Percentiles rank a stretch among this genome's conserved stretches.
Conservation (phyloP, 2,329 filamentous ascomycete species). For the Neonectria neomacrospora region DNA sequence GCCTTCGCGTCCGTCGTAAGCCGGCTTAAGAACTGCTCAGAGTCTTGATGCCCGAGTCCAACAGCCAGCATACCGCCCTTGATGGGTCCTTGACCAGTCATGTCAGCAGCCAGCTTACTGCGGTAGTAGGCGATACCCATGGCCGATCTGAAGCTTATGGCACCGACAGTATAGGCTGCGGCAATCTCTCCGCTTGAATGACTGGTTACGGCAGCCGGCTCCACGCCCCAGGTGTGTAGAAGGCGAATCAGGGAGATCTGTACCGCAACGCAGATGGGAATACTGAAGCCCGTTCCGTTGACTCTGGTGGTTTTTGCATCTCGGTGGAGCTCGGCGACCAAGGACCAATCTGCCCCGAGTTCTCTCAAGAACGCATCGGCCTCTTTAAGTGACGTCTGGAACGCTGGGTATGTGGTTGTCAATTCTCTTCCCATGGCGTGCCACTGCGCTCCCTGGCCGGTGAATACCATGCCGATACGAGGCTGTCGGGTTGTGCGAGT, state of each 20-base stretch:
- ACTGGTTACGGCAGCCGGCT: conserved; percentile 52
- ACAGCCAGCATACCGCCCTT: conserved; percentile 42
- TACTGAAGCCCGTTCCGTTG: conserved; percentile 32
- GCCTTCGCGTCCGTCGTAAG: conserved; percentile 11
- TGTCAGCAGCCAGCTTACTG: conserved; percentile 42
- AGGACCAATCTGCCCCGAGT: conserved; percentile 44
- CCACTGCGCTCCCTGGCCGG: conserved; percentile 52
- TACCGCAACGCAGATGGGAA: conserved; percentile 55
- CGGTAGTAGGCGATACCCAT: conserved; percentile 61
- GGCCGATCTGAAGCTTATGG: conserved; percentile 54
- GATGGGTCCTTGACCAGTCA: conserved; percentile 51
- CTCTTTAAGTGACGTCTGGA: background rate
- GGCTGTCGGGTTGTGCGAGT: background rate
- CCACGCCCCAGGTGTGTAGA: conserved; percentile 53
- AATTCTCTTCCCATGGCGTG: conserved; percentile 45
- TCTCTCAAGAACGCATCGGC: conserved; percentile 36
- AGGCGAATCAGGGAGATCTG: conserved; percentile 58
- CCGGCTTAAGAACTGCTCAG: background rate
- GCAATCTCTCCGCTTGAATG: conserved; percentile 60
- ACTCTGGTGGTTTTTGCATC: background rate
- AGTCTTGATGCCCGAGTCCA: conserved; percentile 17
- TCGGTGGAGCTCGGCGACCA: background rate
- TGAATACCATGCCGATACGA: conserved; percentile 38
- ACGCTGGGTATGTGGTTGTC: conserved; percentile 22
- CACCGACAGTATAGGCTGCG: conserved; percentile 56